These are phyloP conservation scores for Scheffersomyces cryptocercus DNA, from an alignment of 1,139 yeast species.

Conservation along the genomic window DNA sequence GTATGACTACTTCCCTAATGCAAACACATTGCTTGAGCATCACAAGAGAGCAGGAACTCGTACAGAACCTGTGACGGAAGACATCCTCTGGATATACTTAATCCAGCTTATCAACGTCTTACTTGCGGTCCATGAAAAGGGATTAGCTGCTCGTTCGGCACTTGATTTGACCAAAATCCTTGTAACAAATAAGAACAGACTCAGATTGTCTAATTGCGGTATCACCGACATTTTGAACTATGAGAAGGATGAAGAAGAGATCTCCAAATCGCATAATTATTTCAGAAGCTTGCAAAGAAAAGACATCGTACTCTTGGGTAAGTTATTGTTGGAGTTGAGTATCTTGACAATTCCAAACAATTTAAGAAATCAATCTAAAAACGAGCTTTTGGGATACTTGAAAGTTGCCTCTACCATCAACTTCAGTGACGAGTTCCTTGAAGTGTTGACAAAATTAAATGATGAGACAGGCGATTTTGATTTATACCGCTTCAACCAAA, in stretches of 20 bases:
- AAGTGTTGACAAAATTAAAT: conserved; percentile 7
- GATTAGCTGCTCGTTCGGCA: conserved; percentile 61
- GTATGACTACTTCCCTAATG: conserved; percentile 67
- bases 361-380: conserved; percentile 15
- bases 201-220: conserved; percentile 73
- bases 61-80: conserved; percentile 57
- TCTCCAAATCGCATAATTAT: conserved; percentile 6
- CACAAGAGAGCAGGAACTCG: conserved; percentile 32
- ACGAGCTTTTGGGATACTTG: conserved; percentile 11
- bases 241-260: conserved; percentile 32
- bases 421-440: conserved; percentile 25
- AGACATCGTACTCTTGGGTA: conserved; percentile 62
- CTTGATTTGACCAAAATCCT: conserved; percentile 70
- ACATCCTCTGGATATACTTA: conserved; percentile 71
- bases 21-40: conserved; percentile 56
- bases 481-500: conserved; percentile 16
- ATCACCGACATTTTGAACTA: conserved; percentile 64
- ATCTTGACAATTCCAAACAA: conserved; percentile 38
- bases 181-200: conserved; percentile 67
- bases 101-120: conserved; percentile 74
- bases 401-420: conserved; percentile 16
- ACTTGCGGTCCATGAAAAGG: conserved; percentile 58
- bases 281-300: conserved; percentile 38
- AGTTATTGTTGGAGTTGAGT: conserved; percentile 57
- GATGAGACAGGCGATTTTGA: conserved; percentile 7